These are phyloP conservation scores for Ramularia endophylla DNA, from an alignment of 2,329 filamentous ascomycete species.

Conservation along the genomic window DNA sequence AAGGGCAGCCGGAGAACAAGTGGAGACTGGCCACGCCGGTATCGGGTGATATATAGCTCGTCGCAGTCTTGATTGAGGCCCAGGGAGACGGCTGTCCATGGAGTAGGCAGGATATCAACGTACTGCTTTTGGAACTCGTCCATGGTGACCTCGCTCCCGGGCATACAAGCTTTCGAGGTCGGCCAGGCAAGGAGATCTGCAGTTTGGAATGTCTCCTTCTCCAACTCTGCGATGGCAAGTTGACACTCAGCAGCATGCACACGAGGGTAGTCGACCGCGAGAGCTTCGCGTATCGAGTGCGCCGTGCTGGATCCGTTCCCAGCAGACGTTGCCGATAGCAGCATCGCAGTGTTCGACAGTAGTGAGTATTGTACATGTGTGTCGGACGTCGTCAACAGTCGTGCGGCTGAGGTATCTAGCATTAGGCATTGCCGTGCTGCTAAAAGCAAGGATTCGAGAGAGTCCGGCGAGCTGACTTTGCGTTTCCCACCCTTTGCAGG, in stretches of 20 bases:
- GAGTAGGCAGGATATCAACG: slow-evolving; percentile 73
- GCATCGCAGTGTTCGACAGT: slow-evolving; percentile 59
- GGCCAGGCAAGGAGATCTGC: slow-evolving; percentile 37
- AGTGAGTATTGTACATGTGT: slow-evolving; percentile 51
- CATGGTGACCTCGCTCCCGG: slow-evolving; percentile 19
- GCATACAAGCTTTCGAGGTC: slow-evolving; percentile 20
- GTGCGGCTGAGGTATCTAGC: not conserved
- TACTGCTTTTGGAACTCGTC: slow-evolving; percentile 68
- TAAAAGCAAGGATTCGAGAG: slow-evolving; percentile 11
- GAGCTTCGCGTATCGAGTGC: slow-evolving; percentile 40
- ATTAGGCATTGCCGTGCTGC: slow-evolving; percentile 17
- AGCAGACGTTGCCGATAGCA: slow-evolving; percentile 55
- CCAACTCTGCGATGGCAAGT: slow-evolving; percentile 48
- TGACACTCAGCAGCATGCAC: slow-evolving; percentile 64
- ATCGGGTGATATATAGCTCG: slow-evolving; percentile 84
- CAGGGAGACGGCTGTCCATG: slow-evolving; percentile 83
- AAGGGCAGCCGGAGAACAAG: slow-evolving; percentile 85
- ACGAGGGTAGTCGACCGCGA: slow-evolving; percentile 60
- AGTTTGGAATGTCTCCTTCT: slow-evolving; percentile 38
- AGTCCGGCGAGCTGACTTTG: slow-evolving; percentile 3
- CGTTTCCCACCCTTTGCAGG: slow-evolving; percentile 3
- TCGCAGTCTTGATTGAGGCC: slow-evolving; percentile 74
- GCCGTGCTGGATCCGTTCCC: slow-evolving; percentile 42
- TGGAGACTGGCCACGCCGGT: slow-evolving; percentile 67
- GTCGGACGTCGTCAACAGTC: slow-evolving; percentile 11